Evolutionary conservation across 2,329 filamentous ascomycete genomes (phyloP).

Genomic region (Aplosporella prunicola): DNA sequence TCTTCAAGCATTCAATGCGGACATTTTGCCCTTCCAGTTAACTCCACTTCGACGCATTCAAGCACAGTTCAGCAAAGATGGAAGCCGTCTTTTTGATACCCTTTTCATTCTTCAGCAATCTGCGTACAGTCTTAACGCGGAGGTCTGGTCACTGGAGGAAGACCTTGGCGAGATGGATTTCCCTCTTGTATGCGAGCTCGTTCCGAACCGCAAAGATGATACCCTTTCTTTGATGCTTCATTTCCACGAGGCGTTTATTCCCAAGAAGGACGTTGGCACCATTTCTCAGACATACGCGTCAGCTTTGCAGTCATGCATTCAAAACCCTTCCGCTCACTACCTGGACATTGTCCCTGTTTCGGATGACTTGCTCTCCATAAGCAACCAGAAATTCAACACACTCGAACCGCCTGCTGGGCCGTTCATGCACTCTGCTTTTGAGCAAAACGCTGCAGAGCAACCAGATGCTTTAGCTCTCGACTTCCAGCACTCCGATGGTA

Average conservation of each 20-base stretch:
- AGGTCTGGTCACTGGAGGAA: conserved; percentile 42
- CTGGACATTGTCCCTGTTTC: conserved; percentile 19
- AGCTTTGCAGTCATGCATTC: conserved; percentile 19
- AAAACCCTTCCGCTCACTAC: conserved; percentile 16
- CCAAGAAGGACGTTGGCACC: conserved; percentile 19
- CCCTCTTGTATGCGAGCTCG: conserved; percentile 67
- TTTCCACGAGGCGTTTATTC: conserved; percentile 30
- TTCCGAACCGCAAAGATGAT: conserved; percentile 47
- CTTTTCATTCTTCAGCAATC: conserved; percentile 69
- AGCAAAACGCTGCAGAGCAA: conserved; percentile 22
- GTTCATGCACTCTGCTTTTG: conserved; percentile 31
- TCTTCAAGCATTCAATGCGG: conserved; percentile 53
- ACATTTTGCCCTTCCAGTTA: conserved; percentile 60
- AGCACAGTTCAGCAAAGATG: conserved; percentile 35
- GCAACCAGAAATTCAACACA: conserved; percentile 16
- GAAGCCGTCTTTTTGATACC: conserved; percentile 63
- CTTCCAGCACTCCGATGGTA: conserved; percentile 25
- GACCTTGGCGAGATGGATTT: conserved; percentile 60
- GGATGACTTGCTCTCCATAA: conserved; percentile 17
- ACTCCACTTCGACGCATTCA: conserved; percentile 67
- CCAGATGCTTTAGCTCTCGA: conserved; percentile 28
- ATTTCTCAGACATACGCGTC: conserved; percentile 22
- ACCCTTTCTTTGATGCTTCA: conserved; percentile 53
- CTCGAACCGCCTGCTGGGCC: conserved; percentile 8
- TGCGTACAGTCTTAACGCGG: conserved; percentile 32